Conservation (phyloP, 176 grass and related monocot genomes). For the Oryza officinalis region DNA sequence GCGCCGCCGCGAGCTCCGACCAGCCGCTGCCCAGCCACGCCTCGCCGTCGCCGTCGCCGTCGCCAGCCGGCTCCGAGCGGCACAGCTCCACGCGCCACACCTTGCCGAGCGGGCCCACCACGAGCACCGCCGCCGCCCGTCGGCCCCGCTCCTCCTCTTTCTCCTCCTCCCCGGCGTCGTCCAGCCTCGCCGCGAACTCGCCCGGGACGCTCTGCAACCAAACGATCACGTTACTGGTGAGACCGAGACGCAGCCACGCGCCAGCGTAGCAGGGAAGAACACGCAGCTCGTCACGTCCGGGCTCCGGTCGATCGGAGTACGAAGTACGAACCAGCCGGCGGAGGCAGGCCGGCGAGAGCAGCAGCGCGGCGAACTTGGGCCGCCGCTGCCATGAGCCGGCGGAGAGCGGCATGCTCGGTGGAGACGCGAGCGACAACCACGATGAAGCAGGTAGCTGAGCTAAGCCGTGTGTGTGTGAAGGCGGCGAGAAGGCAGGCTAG, state of each 20-base stretch:
- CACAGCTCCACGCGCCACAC: conserved; percentile 33
- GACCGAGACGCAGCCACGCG: neutral
- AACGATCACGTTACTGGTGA: neutral
- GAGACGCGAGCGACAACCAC: too few relatives aligned
- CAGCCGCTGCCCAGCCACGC: conserved; percentile 26
- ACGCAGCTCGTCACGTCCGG: too few relatives aligned
- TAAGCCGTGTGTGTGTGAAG: too few relatives aligned
- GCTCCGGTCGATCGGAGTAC: too few relatives aligned
- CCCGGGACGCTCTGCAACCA: conserved; percentile 17
- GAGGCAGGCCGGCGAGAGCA: conserved; percentile 31
- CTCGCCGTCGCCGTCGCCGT: neutral
- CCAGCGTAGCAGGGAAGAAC: neutral
- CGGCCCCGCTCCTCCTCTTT: too few relatives aligned
- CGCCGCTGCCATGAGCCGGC: neutral
- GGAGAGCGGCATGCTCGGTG: conserved; percentile 15
- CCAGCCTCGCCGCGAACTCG: conserved; percentile 33
- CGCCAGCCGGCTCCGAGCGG: neutral
- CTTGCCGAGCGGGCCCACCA: conserved; percentile 44
- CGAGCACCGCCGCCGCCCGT: neutral
- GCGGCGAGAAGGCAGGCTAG: neutral
- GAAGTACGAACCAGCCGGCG: conserved; percentile 21
- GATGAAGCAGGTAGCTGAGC: neutral
- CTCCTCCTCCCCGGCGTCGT: conserved; percentile 4
- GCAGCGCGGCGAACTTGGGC: conserved; percentile 30
- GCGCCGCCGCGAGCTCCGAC: conserved; percentile 29